Evolutionary conservation across 257 asterid species (phyloP).

Genomic region (Gardenia jasminoides): DNA sequence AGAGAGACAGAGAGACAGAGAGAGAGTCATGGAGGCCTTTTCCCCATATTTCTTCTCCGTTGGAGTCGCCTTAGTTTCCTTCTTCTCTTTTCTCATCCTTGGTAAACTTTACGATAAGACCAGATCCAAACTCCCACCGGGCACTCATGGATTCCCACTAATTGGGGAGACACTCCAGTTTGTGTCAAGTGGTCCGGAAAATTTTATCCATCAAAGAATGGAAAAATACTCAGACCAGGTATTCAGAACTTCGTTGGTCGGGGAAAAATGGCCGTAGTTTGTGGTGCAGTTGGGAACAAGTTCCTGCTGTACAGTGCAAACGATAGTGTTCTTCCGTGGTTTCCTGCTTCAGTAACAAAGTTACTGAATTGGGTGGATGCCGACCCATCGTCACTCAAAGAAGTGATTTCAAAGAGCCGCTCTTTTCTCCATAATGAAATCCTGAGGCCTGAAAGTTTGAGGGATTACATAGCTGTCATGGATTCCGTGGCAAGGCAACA

Average conservation of each 20-base stretch:
- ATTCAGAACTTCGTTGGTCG: conserved; percentile 19
- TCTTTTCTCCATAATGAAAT: conserved; percentile 1
- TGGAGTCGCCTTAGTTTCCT: neutral
- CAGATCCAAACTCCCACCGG: conserved; percentile 19
- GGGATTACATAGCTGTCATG: conserved; percentile 20
- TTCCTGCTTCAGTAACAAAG: conserved; percentile 16
- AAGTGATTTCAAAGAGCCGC: neutral
- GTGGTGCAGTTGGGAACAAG: conserved; percentile 29
- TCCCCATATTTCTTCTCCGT: conserved; percentile 2
- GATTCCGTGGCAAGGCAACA: conserved; percentile 21
- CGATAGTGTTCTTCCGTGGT: conserved; percentile 17
- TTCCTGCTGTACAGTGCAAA: conserved; percentile 17
- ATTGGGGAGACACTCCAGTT: conserved; percentile 25
- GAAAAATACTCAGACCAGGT: conserved; percentile 15
- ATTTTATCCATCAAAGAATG: conserved; percentile 20
- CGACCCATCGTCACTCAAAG: too few species aligned
- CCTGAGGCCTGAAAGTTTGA: conserved; percentile 16
- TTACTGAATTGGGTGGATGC: neutral
- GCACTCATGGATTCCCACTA: conserved; percentile 24
- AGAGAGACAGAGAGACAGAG: too few species aligned
- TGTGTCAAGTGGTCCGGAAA: conserved; percentile 14
- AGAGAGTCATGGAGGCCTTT: conserved; percentile 18
- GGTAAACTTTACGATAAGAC: neutral
- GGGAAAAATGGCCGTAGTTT: conserved; percentile 19
- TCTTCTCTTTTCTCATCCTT: neutral